These are phyloP conservation scores for Isabelozyma pseudorhagii DNA, from an alignment of 805 yeast genomes.

Conservation along the genomic window DNA sequence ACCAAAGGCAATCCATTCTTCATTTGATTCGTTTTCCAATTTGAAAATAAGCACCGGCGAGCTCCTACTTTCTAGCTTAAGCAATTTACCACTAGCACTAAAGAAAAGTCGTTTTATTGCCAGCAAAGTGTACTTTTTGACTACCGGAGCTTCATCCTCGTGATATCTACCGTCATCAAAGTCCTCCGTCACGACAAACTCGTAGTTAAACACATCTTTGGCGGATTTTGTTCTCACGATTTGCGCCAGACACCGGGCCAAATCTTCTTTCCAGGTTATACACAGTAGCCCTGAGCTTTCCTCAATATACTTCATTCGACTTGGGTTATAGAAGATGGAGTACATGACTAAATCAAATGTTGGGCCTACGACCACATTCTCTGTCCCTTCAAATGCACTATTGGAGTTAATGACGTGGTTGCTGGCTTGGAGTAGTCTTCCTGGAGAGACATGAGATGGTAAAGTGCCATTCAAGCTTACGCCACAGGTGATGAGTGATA, in stretches of 20 bases:
- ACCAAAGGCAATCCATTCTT: conserved; percentile 56
- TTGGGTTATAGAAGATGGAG: conserved; percentile 60
- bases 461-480: conserved; percentile 51
- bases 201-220: conserved; percentile 35
- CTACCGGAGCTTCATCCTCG: conserved; percentile 45
- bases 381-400: conserved; percentile 8
- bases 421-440: conserved; percentile 62
- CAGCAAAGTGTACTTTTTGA: conserved; percentile 32
- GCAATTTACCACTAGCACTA: conserved; percentile 64
- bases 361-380: conserved; percentile 48
- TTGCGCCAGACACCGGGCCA: conserved; percentile 50
- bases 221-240: conserved; percentile 24
- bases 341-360: conserved; percentile 54
- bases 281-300: conserved; percentile 25
- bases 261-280: conserved; percentile 72
- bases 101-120: conserved; percentile 55
- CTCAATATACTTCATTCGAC: conserved; percentile 32
- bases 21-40: conserved; percentile 13
- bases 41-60: conserved; percentile 69
- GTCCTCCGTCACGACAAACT: conserved; percentile 49
- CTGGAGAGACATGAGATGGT: conserved; percentile 58
- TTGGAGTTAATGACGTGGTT: conserved; percentile 35
- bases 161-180: conserved; percentile 74
- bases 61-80: conserved; percentile 58
- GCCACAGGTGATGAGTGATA: conserved; percentile 68